Conservation (phyloP, 1,139 yeast genomes). For the Petasospora fabianii region DNA sequence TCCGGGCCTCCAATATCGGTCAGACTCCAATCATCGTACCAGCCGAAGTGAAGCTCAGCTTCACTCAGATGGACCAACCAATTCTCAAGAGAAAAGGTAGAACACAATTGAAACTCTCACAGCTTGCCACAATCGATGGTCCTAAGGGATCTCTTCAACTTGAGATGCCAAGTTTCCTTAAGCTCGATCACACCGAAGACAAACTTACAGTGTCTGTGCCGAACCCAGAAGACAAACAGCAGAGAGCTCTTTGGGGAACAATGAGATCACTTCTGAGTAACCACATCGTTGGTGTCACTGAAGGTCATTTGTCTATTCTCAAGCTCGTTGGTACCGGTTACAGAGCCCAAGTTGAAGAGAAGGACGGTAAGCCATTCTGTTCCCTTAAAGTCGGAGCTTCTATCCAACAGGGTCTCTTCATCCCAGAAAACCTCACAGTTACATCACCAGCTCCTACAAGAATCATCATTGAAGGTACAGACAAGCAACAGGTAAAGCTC, state of each 20-base stretch:
- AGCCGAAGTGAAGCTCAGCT: conserved; percentile 42
- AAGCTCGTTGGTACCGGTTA: conserved; percentile 97
- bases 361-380: conserved; percentile 55
- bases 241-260: conserved; percentile 95
- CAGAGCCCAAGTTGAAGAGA: conserved; percentile 64
- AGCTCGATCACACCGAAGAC: conserved; percentile 36
- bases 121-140: conserved; percentile 66
- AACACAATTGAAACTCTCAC: conserved; percentile 53
- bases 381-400: conserved; percentile 85
- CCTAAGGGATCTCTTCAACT: conserved; percentile 71
- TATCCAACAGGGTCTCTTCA: conserved; percentile 55
- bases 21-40: conserved; percentile 56
- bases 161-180: conserved; percentile 71
- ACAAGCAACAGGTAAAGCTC: conserved; percentile 81
- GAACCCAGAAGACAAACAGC: conserved; percentile 58
- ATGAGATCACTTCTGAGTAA: conserved; percentile 75
- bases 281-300: conserved; percentile 81
- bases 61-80: conserved; percentile 35
- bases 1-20: conserved; percentile 51
- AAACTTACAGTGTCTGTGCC: conserved; percentile 52
- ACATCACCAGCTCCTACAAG: conserved; percentile 85
- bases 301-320: conserved; percentile 85
- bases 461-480: conserved; percentile 77
- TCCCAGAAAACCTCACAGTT: conserved; percentile 77
- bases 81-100: conserved; percentile 70